Percentiles rank a stretch among this genome's conserved stretches.
Evolutionary conservation across 768 basidiomycete genomes (phyloP).

Genomic region (Phylloporus rhodoxanthus): DNA sequence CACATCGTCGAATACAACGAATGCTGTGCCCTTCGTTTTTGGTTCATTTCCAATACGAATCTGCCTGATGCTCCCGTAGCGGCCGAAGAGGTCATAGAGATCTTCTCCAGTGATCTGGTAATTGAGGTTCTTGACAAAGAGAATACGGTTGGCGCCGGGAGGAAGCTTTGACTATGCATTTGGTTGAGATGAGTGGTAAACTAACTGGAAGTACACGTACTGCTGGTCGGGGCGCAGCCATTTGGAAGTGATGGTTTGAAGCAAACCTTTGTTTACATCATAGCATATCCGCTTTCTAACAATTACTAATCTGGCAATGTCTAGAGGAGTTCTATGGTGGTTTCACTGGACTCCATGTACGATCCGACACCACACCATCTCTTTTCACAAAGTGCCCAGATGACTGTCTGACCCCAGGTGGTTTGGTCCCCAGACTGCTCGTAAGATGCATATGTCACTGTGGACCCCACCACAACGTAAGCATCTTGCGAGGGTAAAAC

Average conservation of each 20-base stretch:
- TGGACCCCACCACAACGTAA: neutral
- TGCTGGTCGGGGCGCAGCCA: slow-evolving; percentile 68
- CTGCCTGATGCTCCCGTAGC: slow-evolving; percentile 95
- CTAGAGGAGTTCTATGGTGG: no score
- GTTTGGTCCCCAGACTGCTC: no score
- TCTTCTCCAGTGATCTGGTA: slow-evolving; percentile 92
- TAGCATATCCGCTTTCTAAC: neutral
- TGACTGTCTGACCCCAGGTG: no score
- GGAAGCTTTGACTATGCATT: slow-evolving; percentile 70
- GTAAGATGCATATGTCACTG: no score
- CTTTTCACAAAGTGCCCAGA: no score
- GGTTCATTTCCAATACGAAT: slow-evolving; percentile 88
- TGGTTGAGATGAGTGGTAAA: slow-evolving; percentile 1
- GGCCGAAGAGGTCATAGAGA: slow-evolving; percentile 94
- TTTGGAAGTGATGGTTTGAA: slow-evolving; percentile 23
- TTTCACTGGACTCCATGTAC: neutral
- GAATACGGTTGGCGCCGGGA: slow-evolving; percentile 84
- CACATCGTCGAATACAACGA: slow-evolving; percentile 93
- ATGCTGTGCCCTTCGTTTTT: slow-evolving; percentile 94
- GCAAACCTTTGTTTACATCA: slow-evolving; percentile 16
- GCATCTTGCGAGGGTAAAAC: neutral
- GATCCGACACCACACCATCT: no score
- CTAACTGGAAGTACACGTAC: slow-evolving; percentile 30
- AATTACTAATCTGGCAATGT: no score
- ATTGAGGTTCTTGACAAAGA: slow-evolving; percentile 91